A percentile compares a stretch with the other conserved stretches of the same genome.
Evolutionary conservation across 2,329 filamentous ascomycete species (phyloP).

Genomic region (Aspergillus uvarum): DNA sequence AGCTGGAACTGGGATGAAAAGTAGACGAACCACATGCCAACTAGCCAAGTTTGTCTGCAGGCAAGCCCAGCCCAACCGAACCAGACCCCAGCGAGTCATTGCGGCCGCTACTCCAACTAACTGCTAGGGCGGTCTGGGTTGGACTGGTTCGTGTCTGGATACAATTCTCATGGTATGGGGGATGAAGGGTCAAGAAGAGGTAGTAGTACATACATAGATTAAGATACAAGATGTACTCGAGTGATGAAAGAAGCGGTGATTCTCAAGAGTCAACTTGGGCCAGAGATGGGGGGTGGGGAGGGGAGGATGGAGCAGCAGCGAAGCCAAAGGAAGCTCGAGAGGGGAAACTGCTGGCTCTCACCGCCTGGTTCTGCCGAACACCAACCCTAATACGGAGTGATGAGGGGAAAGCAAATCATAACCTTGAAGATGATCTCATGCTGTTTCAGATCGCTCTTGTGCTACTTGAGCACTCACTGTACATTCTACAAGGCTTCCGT

Average conservation of each 20-base stretch:
- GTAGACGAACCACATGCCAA: not conserved
- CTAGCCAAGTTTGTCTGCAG: not conserved
- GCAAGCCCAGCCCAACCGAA: not conserved
- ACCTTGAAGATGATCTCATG: not conserved
- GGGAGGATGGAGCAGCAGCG: not conserved
- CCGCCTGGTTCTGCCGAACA: constrained; percentile 13
- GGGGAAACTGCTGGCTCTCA: constrained; percentile 3
- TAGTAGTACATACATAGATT: not conserved
- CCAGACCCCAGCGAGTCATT: not conserved
- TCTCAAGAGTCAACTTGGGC: not conserved
- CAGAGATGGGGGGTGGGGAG: too few species aligned
- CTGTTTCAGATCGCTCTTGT: not conserved
- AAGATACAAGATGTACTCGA: not conserved
- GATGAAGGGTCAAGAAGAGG: not conserved
- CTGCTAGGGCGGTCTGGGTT: constrained; percentile 10
- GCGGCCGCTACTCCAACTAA: not conserved
- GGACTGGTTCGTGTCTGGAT: not conserved
- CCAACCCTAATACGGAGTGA: not conserved
- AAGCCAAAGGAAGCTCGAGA: constrained; percentile 2
- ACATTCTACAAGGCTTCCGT: not conserved
- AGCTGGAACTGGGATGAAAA: not conserved
- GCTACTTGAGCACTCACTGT: not conserved
- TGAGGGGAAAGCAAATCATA: too few species aligned
- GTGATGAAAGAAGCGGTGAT: not conserved
- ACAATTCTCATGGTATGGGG: not conserved